Evolutionary conservation across 2,329 filamentous ascomycete species (phyloP).

Genomic region (Penicillium polonicum): DNA sequence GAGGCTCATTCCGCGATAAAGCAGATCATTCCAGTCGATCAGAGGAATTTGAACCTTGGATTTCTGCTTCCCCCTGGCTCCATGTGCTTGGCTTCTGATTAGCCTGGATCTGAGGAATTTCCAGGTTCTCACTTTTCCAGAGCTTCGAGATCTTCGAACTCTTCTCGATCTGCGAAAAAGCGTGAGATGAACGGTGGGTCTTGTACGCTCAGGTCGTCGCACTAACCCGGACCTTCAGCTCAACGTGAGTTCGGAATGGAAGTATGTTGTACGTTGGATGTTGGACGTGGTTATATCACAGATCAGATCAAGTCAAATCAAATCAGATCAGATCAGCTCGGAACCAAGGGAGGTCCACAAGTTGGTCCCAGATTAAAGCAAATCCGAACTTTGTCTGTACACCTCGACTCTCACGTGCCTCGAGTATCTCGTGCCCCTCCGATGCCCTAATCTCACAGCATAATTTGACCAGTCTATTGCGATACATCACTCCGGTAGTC

Average conservation of each 20-base stretch:
- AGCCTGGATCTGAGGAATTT: not conserved
- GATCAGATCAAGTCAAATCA: not conserved
- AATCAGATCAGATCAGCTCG: not conserved
- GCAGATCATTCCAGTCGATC: slow-evolving; percentile 13
- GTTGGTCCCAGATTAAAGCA: not conserved
- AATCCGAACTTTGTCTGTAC: not conserved
- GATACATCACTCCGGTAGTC: not conserved
- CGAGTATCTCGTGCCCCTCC: not conserved
- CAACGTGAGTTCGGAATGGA: not conserved
- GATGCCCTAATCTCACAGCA: not conserved
- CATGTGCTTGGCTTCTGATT: slow-evolving; percentile 2
- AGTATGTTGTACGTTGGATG: not conserved
- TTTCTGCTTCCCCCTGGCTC: slow-evolving; percentile 1
- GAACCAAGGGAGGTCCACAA: not conserved
- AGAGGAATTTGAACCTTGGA: slow-evolving; percentile 8
- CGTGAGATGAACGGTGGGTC: slow-evolving; percentile 17
- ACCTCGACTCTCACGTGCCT: not conserved
- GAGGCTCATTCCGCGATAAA: slow-evolving; percentile 10
- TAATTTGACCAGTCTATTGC: not conserved
- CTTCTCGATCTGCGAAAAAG: slow-evolving; percentile 2
- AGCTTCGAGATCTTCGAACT: not conserved
- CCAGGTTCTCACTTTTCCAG: not conserved
- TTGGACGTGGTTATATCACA: not conserved
- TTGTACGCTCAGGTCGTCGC: slow-evolving; percentile 4
- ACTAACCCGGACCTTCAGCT: not conserved